phyloP scores from a whole-genome alignment of 345 rosid genomes.

The Arabidopsis thaliana region DNA sequence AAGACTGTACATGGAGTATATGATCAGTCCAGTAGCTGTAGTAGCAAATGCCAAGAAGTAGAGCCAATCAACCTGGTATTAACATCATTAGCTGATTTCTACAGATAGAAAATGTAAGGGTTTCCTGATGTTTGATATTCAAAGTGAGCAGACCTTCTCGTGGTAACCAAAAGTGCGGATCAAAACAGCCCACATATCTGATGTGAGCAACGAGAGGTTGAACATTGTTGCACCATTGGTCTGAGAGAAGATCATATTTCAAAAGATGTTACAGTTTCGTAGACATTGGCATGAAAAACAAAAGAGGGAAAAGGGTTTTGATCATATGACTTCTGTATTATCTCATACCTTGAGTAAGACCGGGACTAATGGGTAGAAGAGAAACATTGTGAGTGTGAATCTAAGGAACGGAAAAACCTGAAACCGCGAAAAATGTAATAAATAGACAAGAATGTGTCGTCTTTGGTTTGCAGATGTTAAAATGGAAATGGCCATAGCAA shows the following conservation, averaged over 20 bases:
- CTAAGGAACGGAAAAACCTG: conserved; percentile 79
- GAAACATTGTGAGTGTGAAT: conserved; percentile 65
- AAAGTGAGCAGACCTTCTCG: conserved; percentile 62
- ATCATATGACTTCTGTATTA: not conserved
- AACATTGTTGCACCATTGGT: conserved; percentile 88
- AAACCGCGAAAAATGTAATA: conserved; percentile 34
- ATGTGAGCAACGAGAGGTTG: conserved; percentile 83
- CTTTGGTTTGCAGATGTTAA: not conserved
- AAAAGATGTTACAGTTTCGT: not conserved
- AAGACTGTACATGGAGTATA: conserved; percentile 70
- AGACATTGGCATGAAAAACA: conserved; percentile 1
- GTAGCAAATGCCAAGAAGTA: conserved; percentile 84
- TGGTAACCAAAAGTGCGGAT: conserved; percentile 87
- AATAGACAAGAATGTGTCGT: not conserved
- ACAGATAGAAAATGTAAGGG: not conserved
- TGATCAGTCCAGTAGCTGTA: conserved; percentile 66
- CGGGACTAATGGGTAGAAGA: conserved; percentile 81
- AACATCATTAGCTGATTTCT: conserved; percentile 8
- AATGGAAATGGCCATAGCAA: not conserved
- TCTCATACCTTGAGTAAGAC: conserved; percentile 76
- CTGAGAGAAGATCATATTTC: conserved; percentile 48
- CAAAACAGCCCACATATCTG: conserved; percentile 94
- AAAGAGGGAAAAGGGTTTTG: not conserved
- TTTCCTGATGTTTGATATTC: not conserved
- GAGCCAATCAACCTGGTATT: conserved; percentile 79